Base-by-base conservation (phyloP, 176 grass and related monocot species). In the Chloris gayana region DNA sequence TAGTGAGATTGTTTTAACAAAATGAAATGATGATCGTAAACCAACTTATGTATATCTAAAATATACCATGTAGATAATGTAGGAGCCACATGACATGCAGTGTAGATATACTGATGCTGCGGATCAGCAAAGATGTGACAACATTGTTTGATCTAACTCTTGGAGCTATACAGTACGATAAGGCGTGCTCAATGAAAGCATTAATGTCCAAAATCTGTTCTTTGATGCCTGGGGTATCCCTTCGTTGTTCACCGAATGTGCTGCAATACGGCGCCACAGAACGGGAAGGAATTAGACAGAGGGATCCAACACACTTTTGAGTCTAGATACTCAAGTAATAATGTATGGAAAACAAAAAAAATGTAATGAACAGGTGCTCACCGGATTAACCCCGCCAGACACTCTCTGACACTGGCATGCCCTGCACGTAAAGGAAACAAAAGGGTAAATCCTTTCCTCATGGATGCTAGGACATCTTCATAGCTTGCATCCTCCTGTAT, bases 361-460 rank as follows among this genome's bases (percentile, higher is more conserved):
- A 44, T 44, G 50, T 5, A 18, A 54, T 19, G 4, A 54, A 2
- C 5, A 22, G 50, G 50, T 54, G 5, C 50, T 54, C 50, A 54
- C 50, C 18, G 18, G 50, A 44, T 54, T 54, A 5, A 22, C 4
- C 22, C 18, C 6, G 14, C n/a, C n/a, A 33, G 5, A 2, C 7
- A 2, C 2, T 21, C 2, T 6, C 56, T 58, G 2, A 58, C 22
- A 25, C 56, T 58, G 7, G 1, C 7, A 25, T n/a, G n/a, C 51
- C 17, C 19, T 8, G 19, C 2, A 6, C 11, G 41, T 42, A 49
- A 15, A 17, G 70, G 62, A 30, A 77, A 84, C 6, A 0, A 2
- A 60, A 81, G 10, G 1, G 56, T 4, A 25, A 87, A 87, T 64
- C 85, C 85, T 1, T 0, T 3, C 44, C 0, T 72, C 85, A 82